phyloP scores from a whole-genome alignment of 805 yeast genomes.

The Myxozyma vanderwaltii region DNA sequence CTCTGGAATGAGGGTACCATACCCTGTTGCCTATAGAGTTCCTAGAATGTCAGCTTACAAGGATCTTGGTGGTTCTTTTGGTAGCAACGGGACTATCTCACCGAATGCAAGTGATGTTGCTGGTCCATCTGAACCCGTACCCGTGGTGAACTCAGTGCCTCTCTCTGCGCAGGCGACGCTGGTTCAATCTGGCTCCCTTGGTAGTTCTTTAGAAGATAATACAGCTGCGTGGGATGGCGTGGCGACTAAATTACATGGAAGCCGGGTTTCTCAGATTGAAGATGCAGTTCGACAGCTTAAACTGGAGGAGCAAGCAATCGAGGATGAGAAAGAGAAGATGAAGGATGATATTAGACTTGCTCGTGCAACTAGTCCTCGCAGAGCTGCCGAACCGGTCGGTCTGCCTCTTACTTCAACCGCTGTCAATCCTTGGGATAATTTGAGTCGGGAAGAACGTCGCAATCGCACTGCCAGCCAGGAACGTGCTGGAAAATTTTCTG shows the following conservation, averaged over 20 bases:
- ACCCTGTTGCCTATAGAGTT: conserved; percentile 11
- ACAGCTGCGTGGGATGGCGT: conserved; percentile 21
- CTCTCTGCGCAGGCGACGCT: not conserved
- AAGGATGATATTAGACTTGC: conserved; percentile 10
- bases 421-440: conserved; percentile 17
- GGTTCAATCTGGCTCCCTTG: conserved; percentile 3
- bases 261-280: not conserved
- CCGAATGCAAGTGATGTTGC: not conserved
- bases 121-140: not conserved
- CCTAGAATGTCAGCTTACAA: conserved; percentile 6
- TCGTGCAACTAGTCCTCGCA: conserved; percentile 4
- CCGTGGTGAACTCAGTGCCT: not conserved
- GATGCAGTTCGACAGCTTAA: conserved; percentile 18
- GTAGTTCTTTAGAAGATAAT: not conserved
- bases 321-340: conserved; percentile 1
- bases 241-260: conserved; percentile 16
- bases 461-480: conserved; percentile 16
- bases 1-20: conserved; percentile 7
- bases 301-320: conserved; percentile 16
- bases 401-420: not conserved
- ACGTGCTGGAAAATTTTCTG: conserved; percentile 9
- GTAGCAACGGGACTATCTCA: not conserved
- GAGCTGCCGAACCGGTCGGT: not conserved
- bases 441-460: conserved; percentile 7
- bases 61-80: conserved; percentile 10